phyloP scores from a whole-genome alignment of 2,329 filamentous ascomycete genomes.

The Talaromyces sp. region DNA sequence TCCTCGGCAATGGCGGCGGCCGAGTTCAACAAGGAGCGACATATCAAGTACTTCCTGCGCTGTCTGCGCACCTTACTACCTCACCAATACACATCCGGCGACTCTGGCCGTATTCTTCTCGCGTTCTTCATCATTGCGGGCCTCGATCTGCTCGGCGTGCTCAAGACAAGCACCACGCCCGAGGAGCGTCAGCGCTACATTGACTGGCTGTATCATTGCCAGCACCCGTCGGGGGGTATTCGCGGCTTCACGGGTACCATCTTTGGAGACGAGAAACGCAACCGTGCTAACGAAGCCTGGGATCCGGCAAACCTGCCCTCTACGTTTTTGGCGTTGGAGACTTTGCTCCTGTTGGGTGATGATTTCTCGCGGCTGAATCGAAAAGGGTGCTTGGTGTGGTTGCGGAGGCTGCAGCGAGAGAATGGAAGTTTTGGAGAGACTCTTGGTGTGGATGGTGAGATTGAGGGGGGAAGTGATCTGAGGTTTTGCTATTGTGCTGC shows the following conservation, averaged over 20 bases:
- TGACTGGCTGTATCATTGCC: constrained; percentile 78
- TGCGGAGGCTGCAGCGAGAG: constrained; percentile 66
- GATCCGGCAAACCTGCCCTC: constrained; percentile 80
- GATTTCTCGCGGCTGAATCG: constrained; percentile 63
- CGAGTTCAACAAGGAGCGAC: constrained; percentile 50
- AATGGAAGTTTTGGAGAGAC: constrained; percentile 93
- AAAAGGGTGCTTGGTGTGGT: constrained; percentile 64
- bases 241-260: constrained; percentile 72
- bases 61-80: constrained; percentile 80
- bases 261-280: constrained; percentile 43
- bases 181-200: constrained; percentile 54
- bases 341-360: constrained; percentile 62
- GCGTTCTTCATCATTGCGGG: constrained; percentile 85
- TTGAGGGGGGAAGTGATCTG: constrained; percentile 79
- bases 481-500: constrained; percentile 83
- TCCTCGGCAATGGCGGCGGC: constrained; percentile 18
- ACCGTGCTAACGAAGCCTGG: constrained; percentile 53
- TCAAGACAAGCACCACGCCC: constrained; percentile 50
- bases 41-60: constrained; percentile 88
- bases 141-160: constrained; percentile 68
- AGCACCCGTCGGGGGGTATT: constrained; percentile 83
- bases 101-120: constrained; percentile 84
- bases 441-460: constrained; percentile 51
- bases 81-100: constrained; percentile 75
- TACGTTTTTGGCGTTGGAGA: constrained; percentile 80